Conservation (phyloP, 768 basidiomycete genomes). For the Leccinum incarnatum region DNA sequence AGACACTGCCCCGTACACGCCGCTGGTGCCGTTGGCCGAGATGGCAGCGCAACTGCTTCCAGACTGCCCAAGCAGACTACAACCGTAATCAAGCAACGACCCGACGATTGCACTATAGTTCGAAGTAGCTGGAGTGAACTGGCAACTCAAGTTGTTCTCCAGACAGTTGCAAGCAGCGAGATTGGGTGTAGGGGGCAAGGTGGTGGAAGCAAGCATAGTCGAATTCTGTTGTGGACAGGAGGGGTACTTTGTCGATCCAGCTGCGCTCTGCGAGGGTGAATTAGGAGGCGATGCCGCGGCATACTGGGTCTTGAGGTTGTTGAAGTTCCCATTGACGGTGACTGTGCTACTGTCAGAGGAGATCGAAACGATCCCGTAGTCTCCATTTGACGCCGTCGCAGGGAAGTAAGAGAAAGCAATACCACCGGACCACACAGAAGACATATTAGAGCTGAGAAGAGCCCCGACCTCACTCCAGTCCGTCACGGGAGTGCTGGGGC, state of each 20-base stretch:
- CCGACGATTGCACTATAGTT: constrained; percentile 64
- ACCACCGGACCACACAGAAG: constrained; percentile 83
- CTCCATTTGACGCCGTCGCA: constrained; percentile 62
- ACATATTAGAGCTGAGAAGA: constrained; percentile 71
- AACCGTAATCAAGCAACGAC: constrained; percentile 61
- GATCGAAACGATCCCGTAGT: constrained; percentile 86
- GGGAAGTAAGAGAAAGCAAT: constrained; percentile 91
- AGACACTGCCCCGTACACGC: constrained; percentile 73
- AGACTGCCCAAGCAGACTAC: constrained; percentile 57
- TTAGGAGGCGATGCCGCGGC: constrained; percentile 53
- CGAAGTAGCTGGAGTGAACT: constrained; percentile 60
- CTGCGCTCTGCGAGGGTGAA: constrained; percentile 56
- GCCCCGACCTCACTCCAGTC: constrained; percentile 75
- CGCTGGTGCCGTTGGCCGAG: constrained; percentile 66
- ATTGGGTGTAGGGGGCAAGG: constrained; percentile 83
- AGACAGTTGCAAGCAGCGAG: constrained; percentile 77
- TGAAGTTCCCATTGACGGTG: constrained; percentile 66
- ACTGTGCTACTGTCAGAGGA: constrained; percentile 64
- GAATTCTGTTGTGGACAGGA: constrained; percentile 62
- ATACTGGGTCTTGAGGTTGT: constrained; percentile 63
- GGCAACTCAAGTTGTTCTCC: constrained; percentile 64
- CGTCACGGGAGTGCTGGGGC: constrained; percentile 61
- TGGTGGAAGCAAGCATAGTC: constrained; percentile 62
- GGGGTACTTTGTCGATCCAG: constrained; percentile 47
- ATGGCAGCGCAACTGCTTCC: constrained; percentile 69